Evolutionary conservation across 495 filamentous ascomycete genomes (phyloP), one percentile per base, ranked within the genome.

Genomic region (Hypomontagnella monticulosa): DNA sequence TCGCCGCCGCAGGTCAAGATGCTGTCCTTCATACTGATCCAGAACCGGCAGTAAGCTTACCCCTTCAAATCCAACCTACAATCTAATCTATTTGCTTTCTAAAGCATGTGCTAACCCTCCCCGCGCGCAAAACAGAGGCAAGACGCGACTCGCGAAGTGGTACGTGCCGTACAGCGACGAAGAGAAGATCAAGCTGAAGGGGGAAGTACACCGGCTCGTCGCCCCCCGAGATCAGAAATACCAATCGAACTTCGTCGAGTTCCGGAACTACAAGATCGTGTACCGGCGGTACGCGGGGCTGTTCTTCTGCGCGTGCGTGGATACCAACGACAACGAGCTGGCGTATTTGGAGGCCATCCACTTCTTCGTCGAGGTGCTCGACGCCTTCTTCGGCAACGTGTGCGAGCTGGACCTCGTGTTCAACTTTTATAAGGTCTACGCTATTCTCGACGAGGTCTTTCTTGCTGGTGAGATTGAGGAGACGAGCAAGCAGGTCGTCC

Each of bases 361-460:
- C 82, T 98, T 99, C 81, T 98, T 99, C 73, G 95, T 99, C 63
- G 95, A 99, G 80, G 95, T 99, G 63, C 83, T 99, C 71, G 95
- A 99, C 84, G 85, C 91, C 68, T 99, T 99, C 81, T 99, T 99
- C 75, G 95, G 95, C 69, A 99, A 99, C 76, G 95, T 99, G 53
- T 99, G 95, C 79, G 95, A 99, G 82, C 83, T 99, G 78, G 95
- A 99, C 84, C 81, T 99, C 79, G 96, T 99, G 63, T 99, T 99
- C 80, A 98, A 97, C 78, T 99, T 79, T 73, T 79, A 80, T 66
- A 81, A 97, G 89, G 95, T 97, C 56, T 99, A 99, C 79, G 96
- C 96, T 14, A 99, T 99, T 57, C 86, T 99, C 34, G 95, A 99
- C 75, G 95, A 99, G 76, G 92, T 99, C 52, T 96, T 85, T 82